Evolutionary conservation across 2,329 filamentous ascomycete genomes (phyloP), one percentile per base, ranked within the genome.

Genomic region (Leptographium wingfieldii): DNA sequence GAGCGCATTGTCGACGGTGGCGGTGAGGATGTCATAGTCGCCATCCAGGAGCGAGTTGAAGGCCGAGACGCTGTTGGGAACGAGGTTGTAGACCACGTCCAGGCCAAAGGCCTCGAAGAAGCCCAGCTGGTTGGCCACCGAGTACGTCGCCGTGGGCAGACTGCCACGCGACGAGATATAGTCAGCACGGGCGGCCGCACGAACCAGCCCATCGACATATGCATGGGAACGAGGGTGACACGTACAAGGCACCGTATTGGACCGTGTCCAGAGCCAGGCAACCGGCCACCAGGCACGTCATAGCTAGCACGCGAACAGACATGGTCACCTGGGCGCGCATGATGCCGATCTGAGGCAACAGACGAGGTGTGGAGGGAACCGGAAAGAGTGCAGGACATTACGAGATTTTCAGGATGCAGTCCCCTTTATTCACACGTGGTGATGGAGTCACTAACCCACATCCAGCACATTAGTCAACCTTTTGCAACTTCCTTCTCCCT

Each of bases 11-110:
- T 85, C 82, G 63, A 87, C 80, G 3, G 73, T 73, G 62, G 78
- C 75, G 62, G 74, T 77, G 72, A 86, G 96, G 0, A 75, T 73
- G 40, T 85, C 82, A 12, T 52, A 57, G 43, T 46, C 38, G 27
- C 56, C 56, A 16, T 1, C 22, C 14, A 97, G 76, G 56, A 97
- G 74, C 3, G 75, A 74, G 33, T 83, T 72, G 69, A 85, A 96
- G 71, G 97, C 94, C 38, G 82, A 75, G 68, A 97, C 94, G 3
- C 94, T 97, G 70, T 97, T 99, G 2, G 92, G 88, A 14, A 84
- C 86, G 12, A 97, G 77, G 56, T 97, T 86, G 5, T 92, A 94
- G 4, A 96, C 87, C 62, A 88, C 80, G 68, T 83, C 86, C 67
- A 83, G 84, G 3, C 81, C 80, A 68, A 88, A 82, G 71, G 89